Evolutionary conservation across 2,329 filamentous ascomycete genomes (phyloP), one percentile per base, ranked within the genome.

Genomic region (Cryphonectria japonica): DNA sequence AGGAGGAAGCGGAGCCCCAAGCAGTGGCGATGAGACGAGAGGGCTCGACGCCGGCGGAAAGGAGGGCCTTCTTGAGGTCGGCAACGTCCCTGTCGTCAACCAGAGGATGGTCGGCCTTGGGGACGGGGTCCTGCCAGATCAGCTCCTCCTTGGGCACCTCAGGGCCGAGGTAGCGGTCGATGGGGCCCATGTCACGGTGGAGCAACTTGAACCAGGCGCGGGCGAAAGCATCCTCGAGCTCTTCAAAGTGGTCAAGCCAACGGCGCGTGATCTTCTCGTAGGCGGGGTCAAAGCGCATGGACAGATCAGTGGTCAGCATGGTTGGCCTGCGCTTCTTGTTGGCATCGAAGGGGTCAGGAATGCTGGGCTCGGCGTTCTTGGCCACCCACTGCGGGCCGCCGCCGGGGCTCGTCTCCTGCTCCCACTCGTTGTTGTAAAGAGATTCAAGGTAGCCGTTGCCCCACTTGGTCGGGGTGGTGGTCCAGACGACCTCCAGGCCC

Each of bases 181-280:
- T 84, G 59, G 92, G 92, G 22, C 92, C 92, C 82, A 95, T 87
- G 79, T 94, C 92, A 83, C 92, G 92, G 83, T 95, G 92, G 46
- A 92, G 85, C 59, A 95, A 87, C 88, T 95, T 94, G 57, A 68
- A 95, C 92, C 92, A 95, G 19, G 92, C 92, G 66, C 88, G 88
- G 32, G 87, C 85, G 77, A 94, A 95, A 11, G 87, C 89, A 72
- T 93, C 89, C 68, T 85, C 86, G 54, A 94, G 86, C 83, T 93
- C 82, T 62, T 92, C 86, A 1, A 90, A 90, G 82, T 94, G 83
- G 75, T 89, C 37, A 9, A 39, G 37, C 37, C 37, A 39, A 9
- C 37, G 37, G 37, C 37, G 37, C 8, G 37, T 87, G 78, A 95
- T 92, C 87, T 93, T 93, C 83, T 92, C 90, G 82, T 93, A 95